A percentile compares a stretch with the other conserved stretches of the same genome.
Conservation (phyloP, 192 early-diverging fungal species). For the Obelidium mucronatum region DNA sequence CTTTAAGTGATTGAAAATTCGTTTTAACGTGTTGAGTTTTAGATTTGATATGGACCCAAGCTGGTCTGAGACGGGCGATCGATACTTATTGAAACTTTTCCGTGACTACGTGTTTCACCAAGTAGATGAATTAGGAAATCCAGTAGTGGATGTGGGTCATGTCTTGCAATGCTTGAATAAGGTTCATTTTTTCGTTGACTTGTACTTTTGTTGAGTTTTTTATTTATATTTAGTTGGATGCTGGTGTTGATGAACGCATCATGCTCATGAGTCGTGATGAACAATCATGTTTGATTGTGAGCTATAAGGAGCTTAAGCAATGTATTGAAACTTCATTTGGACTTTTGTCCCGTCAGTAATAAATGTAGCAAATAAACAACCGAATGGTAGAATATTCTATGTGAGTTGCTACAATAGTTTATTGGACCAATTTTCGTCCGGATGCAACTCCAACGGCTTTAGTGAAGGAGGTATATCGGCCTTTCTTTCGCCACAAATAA, state of each 20-base stretch:
- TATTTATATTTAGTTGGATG: slow-evolving; percentile 76
- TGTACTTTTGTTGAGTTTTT: no score
- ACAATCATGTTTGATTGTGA: slow-evolving; percentile 95
- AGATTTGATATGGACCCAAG: slow-evolving; percentile 88
- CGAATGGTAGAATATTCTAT: no score
- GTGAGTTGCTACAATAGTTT: no score
- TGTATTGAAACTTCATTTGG: slow-evolving; percentile 88
- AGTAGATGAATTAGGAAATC: slow-evolving; percentile 80
- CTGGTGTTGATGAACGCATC: slow-evolving; percentile 92
- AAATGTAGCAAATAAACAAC: no score
- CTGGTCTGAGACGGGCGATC: slow-evolving; percentile 98
- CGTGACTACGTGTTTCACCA: slow-evolving; percentile 98
- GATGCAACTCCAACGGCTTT: no score
- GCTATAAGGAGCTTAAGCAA: slow-evolving; percentile 92
- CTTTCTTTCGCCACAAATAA: no score
- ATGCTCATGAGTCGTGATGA: slow-evolving; percentile 97
- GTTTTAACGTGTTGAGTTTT: not conserved
- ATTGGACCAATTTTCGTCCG: no score
- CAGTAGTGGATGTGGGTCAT: slow-evolving; percentile 91
- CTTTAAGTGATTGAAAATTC: not conserved
- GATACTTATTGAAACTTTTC: slow-evolving; percentile 97
- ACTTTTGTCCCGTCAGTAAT: slow-evolving; percentile 64
- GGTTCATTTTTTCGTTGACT: slow-evolving; percentile 58
- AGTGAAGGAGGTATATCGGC: no score
- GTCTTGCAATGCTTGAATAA: slow-evolving; percentile 94